Base-by-base conservation (phyloP, 2,329 filamentous ascomycete genomes). In the Colletotrichum endophyticum region DNA sequence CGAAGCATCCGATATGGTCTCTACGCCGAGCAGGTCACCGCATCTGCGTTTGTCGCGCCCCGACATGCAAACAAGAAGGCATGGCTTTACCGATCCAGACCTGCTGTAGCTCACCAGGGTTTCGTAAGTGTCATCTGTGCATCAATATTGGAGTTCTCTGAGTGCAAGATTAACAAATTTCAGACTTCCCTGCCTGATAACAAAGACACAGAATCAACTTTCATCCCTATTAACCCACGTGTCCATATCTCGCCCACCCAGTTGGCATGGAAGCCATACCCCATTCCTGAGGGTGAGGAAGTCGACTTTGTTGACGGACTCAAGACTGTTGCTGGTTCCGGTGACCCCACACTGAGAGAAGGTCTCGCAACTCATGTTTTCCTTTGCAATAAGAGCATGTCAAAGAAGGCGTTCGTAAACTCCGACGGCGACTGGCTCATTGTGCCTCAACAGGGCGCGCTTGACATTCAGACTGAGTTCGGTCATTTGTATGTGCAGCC, bases 401-500 rank as follows among this genome's bases (percentile, higher is more conserved):
- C 84, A 3, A 84, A 85, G 5, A 81, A 84, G 13, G 89, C 89
- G 0, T 90, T 89, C 72, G 87, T 85, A 78, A 90, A 89, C 79
- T 90, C 91, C 3, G 93, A 95, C 76, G 93, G 93, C 19, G 93
- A 94, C 81, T 89, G 93, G 76, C 85, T 94, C 69, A 92, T 94
- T 63, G 88, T 94, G 4, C 91, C 90, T 0, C 93, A 94, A 76
- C 89, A 92, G 78, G 93, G 93, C 15, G 86, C 89, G 0, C 86
- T 95, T 3, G 91, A 94, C 78, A 92, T 94, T 62, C 92, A 93
- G 80, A 94, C 93, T 4, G 93, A 94, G 80, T 88, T 94, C 19
- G 93, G 93, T 6, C 88, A 87, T 30, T 82, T 94, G 1, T 88
- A 92, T 67, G 92, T 94, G 7, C 91, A 92, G 6, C 93, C 92